A percentile compares a stretch with the other conserved stretches of the same genome.
Evolutionary conservation across 2,329 filamentous ascomycete species (phyloP).

Genomic region (Rutstroemia sp.): DNA sequence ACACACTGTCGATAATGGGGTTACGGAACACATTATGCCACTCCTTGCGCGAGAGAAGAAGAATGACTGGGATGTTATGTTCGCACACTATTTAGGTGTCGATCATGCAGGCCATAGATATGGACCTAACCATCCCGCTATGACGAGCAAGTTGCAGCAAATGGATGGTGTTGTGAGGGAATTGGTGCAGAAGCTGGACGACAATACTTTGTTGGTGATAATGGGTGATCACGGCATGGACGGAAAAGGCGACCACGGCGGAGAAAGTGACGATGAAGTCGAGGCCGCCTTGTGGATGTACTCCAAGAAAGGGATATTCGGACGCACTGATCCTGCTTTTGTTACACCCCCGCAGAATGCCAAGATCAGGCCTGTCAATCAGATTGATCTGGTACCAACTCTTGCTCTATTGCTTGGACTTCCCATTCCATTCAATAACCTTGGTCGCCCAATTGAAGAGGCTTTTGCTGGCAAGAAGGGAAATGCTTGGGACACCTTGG

Average conservation of each 20-base stretch:
- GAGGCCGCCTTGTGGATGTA: conserved; percentile 98
- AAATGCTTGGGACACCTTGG: conserved; percentile 69
- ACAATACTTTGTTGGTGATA: conserved; percentile 81
- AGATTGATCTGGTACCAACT: conserved; percentile 95
- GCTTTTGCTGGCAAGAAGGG: conserved; percentile 70
- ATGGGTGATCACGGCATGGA: conserved; percentile 99
- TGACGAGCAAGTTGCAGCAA: conserved; percentile 82
- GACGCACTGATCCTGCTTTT: conserved; percentile 58
- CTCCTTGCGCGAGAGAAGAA: conserved; percentile 60
- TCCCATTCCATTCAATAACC: conserved; percentile 92
- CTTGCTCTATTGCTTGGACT: conserved; percentile 80
- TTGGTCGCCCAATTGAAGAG: conserved; percentile 89
- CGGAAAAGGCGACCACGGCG: conserved; percentile 92
- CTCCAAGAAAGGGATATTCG: conserved; percentile 79
- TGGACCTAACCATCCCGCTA: conserved; percentile 85
- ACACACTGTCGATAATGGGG: conserved; percentile 93
- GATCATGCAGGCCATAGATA: conserved; percentile 97
- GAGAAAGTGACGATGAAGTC: conserved; percentile 93
- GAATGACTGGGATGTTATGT: conserved; percentile 82
- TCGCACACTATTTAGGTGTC: conserved; percentile 90
- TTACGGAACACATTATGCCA: conserved; percentile 84
- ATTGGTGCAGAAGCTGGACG: conserved; percentile 66
- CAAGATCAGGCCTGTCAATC: conserved; percentile 67
- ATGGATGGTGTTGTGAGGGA: conserved; percentile 78
- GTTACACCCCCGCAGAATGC: conserved; percentile 58